These are phyloP conservation scores for Cladochytrium replicatum DNA, from an alignment of 192 early-diverging fungal species.

Conservation along the genomic window DNA sequence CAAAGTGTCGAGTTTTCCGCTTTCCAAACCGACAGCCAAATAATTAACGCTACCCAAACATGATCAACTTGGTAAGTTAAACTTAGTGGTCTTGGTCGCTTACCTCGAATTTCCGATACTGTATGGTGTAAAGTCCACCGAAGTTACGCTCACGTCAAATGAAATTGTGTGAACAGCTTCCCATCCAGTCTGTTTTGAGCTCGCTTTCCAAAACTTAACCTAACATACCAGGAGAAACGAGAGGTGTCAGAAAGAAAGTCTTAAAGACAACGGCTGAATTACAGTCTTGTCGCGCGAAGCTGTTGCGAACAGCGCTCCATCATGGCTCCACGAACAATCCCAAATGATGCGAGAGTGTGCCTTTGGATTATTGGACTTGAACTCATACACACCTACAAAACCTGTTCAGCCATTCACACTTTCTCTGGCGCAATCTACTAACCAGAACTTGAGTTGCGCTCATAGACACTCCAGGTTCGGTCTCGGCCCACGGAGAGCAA, in stretches of 20 bases:
- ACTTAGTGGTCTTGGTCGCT: too few relatives aligned
- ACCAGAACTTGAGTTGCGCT: conserved; percentile 14
- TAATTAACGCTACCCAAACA: conserved; percentile 40
- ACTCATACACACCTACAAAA: conserved; percentile 36
- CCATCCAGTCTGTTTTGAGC: conserved; percentile 16
- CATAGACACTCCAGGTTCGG: conserved; percentile 77
- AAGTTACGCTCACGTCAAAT: conserved; percentile 71
- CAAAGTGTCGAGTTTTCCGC: conserved; percentile 59
- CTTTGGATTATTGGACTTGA: conserved; percentile 46
- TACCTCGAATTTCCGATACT: conserved; percentile 7
- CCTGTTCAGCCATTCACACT: not conserved
- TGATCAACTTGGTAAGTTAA: not conserved
- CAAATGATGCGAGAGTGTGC: conserved; percentile 92
- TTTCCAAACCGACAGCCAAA: conserved; percentile 74
- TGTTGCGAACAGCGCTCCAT: conserved; percentile 75
- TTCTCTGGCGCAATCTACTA: not conserved
- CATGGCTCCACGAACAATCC: conserved; percentile 74
- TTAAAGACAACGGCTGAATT: not conserved
- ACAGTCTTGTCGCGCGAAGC: conserved; percentile 86
- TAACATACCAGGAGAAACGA: conserved; percentile 5
- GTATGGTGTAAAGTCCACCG: conserved; percentile 64
- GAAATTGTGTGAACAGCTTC: conserved; percentile 51
- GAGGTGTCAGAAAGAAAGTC: not conserved
- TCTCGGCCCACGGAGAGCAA: conserved; percentile 79
- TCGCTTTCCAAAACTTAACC: conserved; percentile 62